A percentile compares a stretch with the other conserved stretches of the same genome.
These are phyloP conservation scores for Millerozyma miso DNA, from an alignment of 805 yeast species.

Conservation along the genomic window DNA sequence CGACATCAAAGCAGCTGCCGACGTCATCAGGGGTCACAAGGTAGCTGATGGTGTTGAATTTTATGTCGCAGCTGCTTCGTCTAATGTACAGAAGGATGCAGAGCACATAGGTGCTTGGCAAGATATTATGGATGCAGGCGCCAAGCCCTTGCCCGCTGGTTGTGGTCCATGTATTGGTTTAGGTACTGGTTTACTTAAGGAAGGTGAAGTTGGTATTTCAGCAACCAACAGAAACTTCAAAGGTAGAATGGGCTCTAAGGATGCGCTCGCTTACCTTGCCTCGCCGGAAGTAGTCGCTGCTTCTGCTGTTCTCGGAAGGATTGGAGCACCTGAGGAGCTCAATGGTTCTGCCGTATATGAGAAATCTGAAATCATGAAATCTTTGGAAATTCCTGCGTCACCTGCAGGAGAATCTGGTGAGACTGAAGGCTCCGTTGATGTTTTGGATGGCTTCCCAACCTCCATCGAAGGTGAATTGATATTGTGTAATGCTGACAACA, in stretches of 20 bases:
- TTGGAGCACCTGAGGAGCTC: constrained; percentile 88
- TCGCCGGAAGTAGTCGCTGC: constrained; percentile 99
- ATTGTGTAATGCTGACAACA: constrained; percentile 92
- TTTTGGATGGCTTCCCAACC: constrained; percentile 88
- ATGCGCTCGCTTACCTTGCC: constrained; percentile 92
- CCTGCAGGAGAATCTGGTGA: constrained; percentile 29
- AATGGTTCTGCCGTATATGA: constrained; percentile 47
- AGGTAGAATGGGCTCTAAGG: constrained; percentile 98
- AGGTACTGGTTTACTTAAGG: constrained; percentile 89
- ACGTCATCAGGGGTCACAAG: constrained; percentile 73
- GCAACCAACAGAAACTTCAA: constrained; percentile 98
- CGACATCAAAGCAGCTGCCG: constrained; percentile 93
- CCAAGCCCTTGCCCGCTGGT: constrained; percentile 93
- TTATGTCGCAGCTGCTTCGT: constrained; percentile 96
- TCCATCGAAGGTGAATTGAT: constrained; percentile 87
- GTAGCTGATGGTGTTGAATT: constrained; percentile 89
- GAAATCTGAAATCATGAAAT: constrained; percentile 49
- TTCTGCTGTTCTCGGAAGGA: constrained; percentile 90
- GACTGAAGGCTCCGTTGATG: constrained; percentile 52
- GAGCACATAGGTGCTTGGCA: constrained; percentile 92
- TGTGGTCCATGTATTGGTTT: constrained; percentile 99
- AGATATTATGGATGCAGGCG: constrained; percentile 84
- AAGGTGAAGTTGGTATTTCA: constrained; percentile 96
- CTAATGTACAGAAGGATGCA: constrained; percentile 89
- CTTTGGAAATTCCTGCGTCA: constrained; percentile 20